A percentile compares a stretch with the other conserved stretches of the same genome.
phyloP scores from a whole-genome alignment of 2,329 filamentous ascomycete genomes.

The Lasiodiplodia gonubiensis region DNA sequence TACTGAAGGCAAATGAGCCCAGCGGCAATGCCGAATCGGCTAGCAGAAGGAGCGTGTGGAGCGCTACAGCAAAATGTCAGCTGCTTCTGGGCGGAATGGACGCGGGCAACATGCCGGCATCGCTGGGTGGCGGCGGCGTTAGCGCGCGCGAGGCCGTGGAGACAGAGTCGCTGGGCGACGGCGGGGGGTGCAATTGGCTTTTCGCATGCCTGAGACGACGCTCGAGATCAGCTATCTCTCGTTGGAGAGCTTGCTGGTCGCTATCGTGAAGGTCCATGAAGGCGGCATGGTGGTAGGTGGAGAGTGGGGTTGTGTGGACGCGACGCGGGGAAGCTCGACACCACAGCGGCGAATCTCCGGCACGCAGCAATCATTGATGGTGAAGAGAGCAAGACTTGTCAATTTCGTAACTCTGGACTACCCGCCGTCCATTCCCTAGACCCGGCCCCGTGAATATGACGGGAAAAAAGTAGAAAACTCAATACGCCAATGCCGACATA shows the following conservation, averaged over 20 bases:
- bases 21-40: constrained; percentile 82
- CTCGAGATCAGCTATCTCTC: constrained; percentile 67
- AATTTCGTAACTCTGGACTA: constrained; percentile 4
- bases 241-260: constrained; percentile 39
- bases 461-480: background rate
- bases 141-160: background rate
- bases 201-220: constrained; percentile 54
- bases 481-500: constrained; percentile 2
- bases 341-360: constrained; percentile 12
- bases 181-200: constrained; percentile 50
- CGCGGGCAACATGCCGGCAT: constrained; percentile 33
- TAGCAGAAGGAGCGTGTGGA: constrained; percentile 76
- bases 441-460: background rate
- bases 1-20: constrained; percentile 87
- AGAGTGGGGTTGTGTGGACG: background rate
- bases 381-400: constrained; percentile 3
- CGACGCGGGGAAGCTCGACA: background rate
- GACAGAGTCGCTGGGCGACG: constrained; percentile 26
- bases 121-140: constrained; percentile 31
- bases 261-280: constrained; percentile 37
- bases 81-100: background rate
- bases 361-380: background rate
- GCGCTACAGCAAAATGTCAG: constrained; percentile 31
- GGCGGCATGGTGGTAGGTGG: background rate
- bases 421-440: background rate